These are phyloP conservation scores for Peronospora belbahrii DNA, from an alignment of 352 stramenopile genomes.

Conservation along the genomic window DNA sequence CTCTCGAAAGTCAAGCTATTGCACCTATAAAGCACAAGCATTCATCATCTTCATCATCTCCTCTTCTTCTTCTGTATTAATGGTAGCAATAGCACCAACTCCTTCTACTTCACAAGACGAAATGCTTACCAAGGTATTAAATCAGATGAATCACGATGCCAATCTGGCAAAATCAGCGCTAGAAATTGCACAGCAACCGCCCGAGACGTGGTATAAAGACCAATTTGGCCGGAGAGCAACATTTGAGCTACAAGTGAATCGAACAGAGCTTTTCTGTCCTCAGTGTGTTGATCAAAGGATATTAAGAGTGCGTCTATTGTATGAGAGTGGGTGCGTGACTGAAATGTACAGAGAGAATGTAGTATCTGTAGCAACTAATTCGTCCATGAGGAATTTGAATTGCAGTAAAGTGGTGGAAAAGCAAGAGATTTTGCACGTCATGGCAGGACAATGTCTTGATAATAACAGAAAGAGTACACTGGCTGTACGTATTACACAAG, in stretches of 20 bases:
- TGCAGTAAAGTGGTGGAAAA: conserved; percentile 64
- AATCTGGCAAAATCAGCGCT: conserved; percentile 26
- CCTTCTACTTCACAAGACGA: not conserved
- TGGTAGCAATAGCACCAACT: conserved; percentile 20
- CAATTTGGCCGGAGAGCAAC: conserved; percentile 71
- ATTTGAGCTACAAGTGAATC: conserved; percentile 44
- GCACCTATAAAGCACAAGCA: conserved; percentile 14
- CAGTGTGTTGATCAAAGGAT: conserved; percentile 47
- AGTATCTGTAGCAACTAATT: not conserved
- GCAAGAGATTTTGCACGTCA: conserved; percentile 60
- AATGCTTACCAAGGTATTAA: not conserved
- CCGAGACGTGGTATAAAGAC: conserved; percentile 70
- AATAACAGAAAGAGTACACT: conserved; percentile 43
- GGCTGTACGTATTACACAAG: conserved; percentile 63
- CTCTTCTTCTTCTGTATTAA: too few species aligned
- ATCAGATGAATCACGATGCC: not conserved
- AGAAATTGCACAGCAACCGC: conserved; percentile 52
- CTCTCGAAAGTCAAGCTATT: not conserved
- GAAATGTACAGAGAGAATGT: not conserved
- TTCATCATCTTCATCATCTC: too few species aligned
- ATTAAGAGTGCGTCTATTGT: conserved; percentile 55
- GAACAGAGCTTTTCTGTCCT: conserved; percentile 23
- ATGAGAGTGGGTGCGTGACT: conserved; percentile 44
- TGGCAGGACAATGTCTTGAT: conserved; percentile 53
- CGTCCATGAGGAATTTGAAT: not conserved